These are phyloP conservation scores for Incumbomyces delicatus DNA, from an alignment of 2,329 filamentous ascomycete genomes.

Conservation along the genomic window DNA sequence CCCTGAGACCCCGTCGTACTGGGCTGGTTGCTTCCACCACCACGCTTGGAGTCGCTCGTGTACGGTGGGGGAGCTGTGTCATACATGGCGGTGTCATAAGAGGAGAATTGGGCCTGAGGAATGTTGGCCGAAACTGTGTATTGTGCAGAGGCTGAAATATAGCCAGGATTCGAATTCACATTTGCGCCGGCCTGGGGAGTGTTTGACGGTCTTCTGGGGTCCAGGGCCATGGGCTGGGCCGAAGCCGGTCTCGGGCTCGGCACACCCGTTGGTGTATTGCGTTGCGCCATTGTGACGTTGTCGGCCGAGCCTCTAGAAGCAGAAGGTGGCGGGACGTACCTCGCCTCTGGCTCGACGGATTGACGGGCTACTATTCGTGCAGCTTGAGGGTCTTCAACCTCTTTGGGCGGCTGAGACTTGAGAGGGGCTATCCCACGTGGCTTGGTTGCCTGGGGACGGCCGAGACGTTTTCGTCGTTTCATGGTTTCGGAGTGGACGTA, in stretches of 20 bases:
- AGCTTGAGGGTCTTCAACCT: neutral
- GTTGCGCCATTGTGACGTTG: constrained; percentile 2
- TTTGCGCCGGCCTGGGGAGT: neutral
- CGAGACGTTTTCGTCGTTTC: constrained; percentile 1
- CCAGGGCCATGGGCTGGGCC: neutral
- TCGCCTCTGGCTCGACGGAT: neutral
- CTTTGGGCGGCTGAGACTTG: neutral
- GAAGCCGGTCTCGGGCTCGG: constrained; percentile 1
- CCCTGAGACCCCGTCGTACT: constrained; percentile 6
- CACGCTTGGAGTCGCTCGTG: neutral
- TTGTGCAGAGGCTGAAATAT: constrained; percentile 2
- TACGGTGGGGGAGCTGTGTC: constrained; percentile 4
- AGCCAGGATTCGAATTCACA: neutral
- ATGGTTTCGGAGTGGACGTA: constrained; percentile 6
- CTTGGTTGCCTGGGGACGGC: neutral
- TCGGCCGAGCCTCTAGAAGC: constrained; percentile 1
- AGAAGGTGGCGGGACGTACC: neutral
- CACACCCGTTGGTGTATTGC: neutral
- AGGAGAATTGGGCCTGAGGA: constrained; percentile 1
- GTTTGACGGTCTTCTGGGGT: neutral
- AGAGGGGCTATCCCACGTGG: neutral
- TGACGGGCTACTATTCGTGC: neutral
- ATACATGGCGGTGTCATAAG: constrained; percentile 1
- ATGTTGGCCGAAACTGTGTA: constrained; percentile 6
- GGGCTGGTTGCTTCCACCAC: constrained; percentile 3